Base-by-base conservation (phyloP, 176 grass and related monocot genomes). In the Paspalum vaginatum region DNA sequence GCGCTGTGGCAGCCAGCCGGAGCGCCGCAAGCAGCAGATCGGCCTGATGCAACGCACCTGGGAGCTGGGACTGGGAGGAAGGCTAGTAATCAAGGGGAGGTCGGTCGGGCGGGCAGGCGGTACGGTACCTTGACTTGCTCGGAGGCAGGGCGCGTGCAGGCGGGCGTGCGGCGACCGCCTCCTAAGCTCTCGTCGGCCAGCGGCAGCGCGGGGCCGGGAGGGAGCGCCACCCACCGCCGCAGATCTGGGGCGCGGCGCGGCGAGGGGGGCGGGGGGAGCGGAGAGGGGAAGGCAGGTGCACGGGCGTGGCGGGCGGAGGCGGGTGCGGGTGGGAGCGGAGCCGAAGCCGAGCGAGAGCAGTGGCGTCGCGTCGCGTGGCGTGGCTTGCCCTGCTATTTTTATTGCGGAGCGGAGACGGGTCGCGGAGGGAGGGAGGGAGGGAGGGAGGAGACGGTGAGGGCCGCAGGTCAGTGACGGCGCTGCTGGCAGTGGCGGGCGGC, bases 321-420 rank as follows among this genome's bases (percentile, higher is more conserved):
- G 57, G 14, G 6, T 4, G 66, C 42, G n/a, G 66, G 66, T 22
- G 56, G 12, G 57, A 51, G 22, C 5, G n/a, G n/a, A 54, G 65
- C 10, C 57, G 9, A 53, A 5, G 6, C 5, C 40, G 61, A 18
- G 68, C 6, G 40, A 22, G 64, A 43, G 39, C 40, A 68, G 1
- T 47, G 43, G 67, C 59, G 59, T 61, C n/a, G n/a, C n/a, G n/a
- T n/a, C n/a, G n/a, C 43, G 43, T 45, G 43, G 10, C 68, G 68
- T n/a, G n/a, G 58, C 58, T 10, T 56, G 41, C 81, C 58, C 7
- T 56, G 41, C 81, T 84, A 43, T 52, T 70, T 78, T 85, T 77
- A 77, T 77, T 43, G 74, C 45, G 52, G 50, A 16, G 60, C 11
- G 22, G 65, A 67, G 68, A 22, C 21, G 11, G 20, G 54, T 8